phyloP scores from a whole-genome alignment of 768 basidiomycete genomes.

The Russula virescens region DNA sequence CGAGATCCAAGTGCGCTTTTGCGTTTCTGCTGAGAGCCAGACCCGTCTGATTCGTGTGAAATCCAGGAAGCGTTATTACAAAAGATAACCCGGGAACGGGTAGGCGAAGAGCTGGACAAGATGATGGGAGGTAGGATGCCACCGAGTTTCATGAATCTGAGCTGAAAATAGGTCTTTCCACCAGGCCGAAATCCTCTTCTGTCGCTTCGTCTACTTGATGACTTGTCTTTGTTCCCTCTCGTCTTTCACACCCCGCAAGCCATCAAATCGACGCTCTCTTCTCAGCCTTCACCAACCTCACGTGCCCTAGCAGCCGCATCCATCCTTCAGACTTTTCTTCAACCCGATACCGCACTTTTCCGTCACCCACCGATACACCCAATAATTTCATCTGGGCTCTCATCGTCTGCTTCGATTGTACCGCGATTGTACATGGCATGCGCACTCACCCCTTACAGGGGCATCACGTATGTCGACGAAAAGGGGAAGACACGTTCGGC shows the following conservation, averaged over 20 bases:
- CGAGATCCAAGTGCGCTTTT: conserved; percentile 51
- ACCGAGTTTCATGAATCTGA: conserved; percentile 5
- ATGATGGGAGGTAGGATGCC: conserved; percentile 72
- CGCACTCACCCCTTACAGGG: conserved; percentile 64
- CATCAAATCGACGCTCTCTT: conserved; percentile 42
- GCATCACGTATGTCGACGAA: conserved; percentile 51
- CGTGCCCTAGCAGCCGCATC: conserved; percentile 50
- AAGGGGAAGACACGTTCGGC: conserved; percentile 58
- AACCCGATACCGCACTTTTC: conserved; percentile 26
- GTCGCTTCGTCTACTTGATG: conserved; percentile 68
- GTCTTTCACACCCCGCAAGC: conserved; percentile 56
- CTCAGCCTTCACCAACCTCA: conserved; percentile 34
- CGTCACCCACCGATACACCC: conserved; percentile 44
- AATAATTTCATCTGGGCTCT: conserved; percentile 35
- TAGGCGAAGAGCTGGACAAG: conserved; percentile 89
- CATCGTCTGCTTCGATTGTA: conserved; percentile 36
- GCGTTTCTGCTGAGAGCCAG: background rate
- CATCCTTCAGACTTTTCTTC: conserved; percentile 50
- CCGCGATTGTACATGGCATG: conserved; percentile 76
- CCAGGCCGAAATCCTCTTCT: conserved; percentile 69
- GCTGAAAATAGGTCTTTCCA: conserved; percentile 28
- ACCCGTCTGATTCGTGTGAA: background rate
- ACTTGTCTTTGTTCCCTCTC: conserved; percentile 61
- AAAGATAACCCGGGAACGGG: conserved; percentile 87
- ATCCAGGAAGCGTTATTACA: conserved; percentile 55